Percentiles rank a stretch among this genome's conserved stretches.
These are phyloP conservation scores for Verticillium longisporum DNA, from an alignment of 2,329 filamentous ascomycete genomes.

Conservation along the genomic window DNA sequence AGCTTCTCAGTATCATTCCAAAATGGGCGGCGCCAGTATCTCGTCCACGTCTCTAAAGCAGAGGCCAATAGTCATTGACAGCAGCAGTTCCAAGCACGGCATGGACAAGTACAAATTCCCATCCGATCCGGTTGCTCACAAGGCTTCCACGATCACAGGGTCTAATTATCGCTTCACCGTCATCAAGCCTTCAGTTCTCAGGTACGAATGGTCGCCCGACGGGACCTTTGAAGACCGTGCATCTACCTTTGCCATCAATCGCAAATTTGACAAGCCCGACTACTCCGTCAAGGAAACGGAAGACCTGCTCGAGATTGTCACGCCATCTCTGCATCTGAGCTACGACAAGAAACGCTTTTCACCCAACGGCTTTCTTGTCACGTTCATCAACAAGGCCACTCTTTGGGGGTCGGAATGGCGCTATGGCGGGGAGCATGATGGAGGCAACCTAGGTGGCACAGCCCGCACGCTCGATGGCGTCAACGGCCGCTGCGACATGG, in stretches of 20 bases:
- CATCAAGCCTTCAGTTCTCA: constrained; percentile 36
- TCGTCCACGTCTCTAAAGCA: neutral
- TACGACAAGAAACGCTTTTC: constrained; percentile 2
- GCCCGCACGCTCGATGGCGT: constrained; percentile 47
- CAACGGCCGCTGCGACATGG: constrained; percentile 43
- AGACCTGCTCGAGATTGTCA: neutral
- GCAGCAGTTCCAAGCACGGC: neutral
- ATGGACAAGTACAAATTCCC: constrained; percentile 31
- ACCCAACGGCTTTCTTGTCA: constrained; percentile 5
- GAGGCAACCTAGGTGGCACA: constrained; percentile 31
- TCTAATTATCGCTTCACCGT: constrained; percentile 53
- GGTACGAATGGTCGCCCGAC: constrained; percentile 1
- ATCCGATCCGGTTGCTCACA: constrained; percentile 33
- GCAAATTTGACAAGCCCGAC: neutral
- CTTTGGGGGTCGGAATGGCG: constrained; percentile 39
- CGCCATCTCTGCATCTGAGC: neutral
- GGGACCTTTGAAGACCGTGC: constrained; percentile 1
- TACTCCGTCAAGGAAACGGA: neutral
- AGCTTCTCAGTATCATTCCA: neutral
- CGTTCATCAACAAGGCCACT: constrained; percentile 31
- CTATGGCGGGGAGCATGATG: constrained; percentile 36
- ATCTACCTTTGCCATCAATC: constrained; percentile 2
- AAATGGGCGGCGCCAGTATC: neutral
- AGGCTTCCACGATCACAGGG: constrained; percentile 32
- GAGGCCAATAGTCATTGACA: neutral